Conservation (phyloP, 1,139 yeast genomes). For the Taphrina wiesneri region DNA sequence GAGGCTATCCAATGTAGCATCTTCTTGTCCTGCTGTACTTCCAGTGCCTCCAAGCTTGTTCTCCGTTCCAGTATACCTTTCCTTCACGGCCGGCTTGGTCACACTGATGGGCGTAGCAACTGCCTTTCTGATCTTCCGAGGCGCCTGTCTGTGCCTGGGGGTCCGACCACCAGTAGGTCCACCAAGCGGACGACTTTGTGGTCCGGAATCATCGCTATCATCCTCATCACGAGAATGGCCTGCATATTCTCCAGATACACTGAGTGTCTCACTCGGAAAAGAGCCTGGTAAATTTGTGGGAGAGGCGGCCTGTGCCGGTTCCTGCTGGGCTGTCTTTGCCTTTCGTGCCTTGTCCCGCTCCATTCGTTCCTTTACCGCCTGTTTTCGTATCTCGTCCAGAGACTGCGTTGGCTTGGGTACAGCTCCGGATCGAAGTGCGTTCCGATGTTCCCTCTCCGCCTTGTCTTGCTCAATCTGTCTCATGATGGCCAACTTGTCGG, state of each 20-base stretch:
- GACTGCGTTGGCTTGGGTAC: conserved; percentile 14
- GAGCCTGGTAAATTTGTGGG: conserved; percentile 19
- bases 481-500: conserved; percentile 23
- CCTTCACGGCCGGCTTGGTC: conserved; percentile 6
- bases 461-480: conserved; percentile 29
- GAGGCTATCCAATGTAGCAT: not conserved
- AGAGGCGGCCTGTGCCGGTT: not conserved
- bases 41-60: conserved; percentile 6
- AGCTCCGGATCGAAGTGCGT: conserved; percentile 25
- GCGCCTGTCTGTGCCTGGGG: not conserved
- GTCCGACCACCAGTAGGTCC: conserved; percentile 18
- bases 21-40: not conserved
- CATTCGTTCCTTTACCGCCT: conserved; percentile 25
- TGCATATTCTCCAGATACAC: not conserved
- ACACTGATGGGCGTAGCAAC: conserved; percentile 3
- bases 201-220: not conserved
- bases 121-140: not conserved
- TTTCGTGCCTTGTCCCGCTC: conserved; percentile 22
- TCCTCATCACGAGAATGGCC: not conserved
- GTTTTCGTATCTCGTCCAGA: conserved; percentile 24
- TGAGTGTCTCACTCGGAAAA: conserved; percentile 8
- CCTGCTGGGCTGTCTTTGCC: not conserved
- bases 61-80: not conserved
- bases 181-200: not conserved
- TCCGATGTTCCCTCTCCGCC: conserved; percentile 18